phyloP scores from a whole-genome alignment of 2,329 filamentous ascomycete species.

The Monosporascus sp. region DNA sequence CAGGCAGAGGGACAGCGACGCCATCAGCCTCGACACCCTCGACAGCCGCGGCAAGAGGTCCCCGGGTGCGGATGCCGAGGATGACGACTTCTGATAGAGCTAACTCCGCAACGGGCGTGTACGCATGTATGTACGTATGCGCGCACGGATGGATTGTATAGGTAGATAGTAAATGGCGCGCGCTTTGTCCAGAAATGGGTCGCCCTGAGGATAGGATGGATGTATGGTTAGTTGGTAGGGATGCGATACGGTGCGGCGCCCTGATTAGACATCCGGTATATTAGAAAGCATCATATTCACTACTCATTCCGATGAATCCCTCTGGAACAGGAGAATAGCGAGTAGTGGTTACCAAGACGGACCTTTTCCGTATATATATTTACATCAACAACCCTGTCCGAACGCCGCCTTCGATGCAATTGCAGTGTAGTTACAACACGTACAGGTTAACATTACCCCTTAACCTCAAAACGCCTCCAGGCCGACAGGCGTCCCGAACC shows the following conservation, averaged over 20 bases:
- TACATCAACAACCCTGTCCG: conserved; percentile 4
- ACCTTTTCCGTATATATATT: conserved; percentile 12
- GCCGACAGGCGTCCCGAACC: conserved; percentile 73
- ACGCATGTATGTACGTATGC: conserved; percentile 6
- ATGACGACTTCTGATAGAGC: conserved; percentile 52
- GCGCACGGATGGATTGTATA: conserved; percentile 1
- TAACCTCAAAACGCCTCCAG: conserved; percentile 61
- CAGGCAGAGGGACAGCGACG: conserved; percentile 31
- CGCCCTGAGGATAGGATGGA: too few species aligned
- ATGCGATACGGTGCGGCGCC: too few species aligned
- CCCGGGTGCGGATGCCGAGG: conserved; percentile 36
- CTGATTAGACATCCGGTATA: neutral
- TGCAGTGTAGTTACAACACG: too few species aligned
- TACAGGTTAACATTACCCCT: too few species aligned
- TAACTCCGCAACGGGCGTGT: neutral
- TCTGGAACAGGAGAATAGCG: conserved; percentile 16
- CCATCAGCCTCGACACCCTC: conserved; percentile 54
- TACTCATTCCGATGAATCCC: too few species aligned
- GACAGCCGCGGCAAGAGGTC: conserved; percentile 54
- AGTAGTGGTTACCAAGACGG: too few species aligned
- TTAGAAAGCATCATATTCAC: neutral
- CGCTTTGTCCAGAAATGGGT: too few species aligned
- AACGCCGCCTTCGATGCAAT: conserved; percentile 18
- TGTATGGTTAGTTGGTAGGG: too few species aligned
- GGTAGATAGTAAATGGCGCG: too few species aligned